Conservation (phyloP, 768 basidiomycete species). For the Naganishia onofrii region DNA sequence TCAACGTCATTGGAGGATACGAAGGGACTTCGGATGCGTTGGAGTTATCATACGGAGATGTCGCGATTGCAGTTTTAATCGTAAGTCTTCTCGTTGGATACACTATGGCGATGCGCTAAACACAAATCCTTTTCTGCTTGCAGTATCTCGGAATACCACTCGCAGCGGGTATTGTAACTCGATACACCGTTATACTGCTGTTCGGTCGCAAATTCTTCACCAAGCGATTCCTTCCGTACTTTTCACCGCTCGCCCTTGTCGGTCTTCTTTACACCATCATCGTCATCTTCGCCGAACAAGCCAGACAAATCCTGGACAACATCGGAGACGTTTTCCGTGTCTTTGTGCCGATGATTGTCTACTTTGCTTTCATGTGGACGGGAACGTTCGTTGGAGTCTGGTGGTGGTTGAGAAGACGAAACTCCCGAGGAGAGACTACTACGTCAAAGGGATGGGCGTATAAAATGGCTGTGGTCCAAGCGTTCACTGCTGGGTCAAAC, state of each 20-base stretch:
- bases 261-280: slow-evolving; percentile 73
- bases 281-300: slow-evolving; percentile 52
- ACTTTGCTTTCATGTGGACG: slow-evolving; percentile 75
- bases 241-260: slow-evolving; percentile 67
- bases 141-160: slow-evolving; percentile 77
- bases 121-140: slow-evolving; percentile 49
- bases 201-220: slow-evolving; percentile 58
- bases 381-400: slow-evolving; percentile 62
- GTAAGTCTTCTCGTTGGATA: not conserved
- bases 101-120: not conserved
- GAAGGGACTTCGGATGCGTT: slow-evolving; percentile 61
- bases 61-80: slow-evolving; percentile 48
- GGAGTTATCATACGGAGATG: slow-evolving; percentile 61
- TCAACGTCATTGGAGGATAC: slow-evolving; percentile 64
- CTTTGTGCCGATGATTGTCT: slow-evolving; percentile 71
- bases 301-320: slow-evolving; percentile 68
- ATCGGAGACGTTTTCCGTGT: slow-evolving; percentile 75
- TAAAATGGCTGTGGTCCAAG: slow-evolving; percentile 71
- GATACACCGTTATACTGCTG: slow-evolving; percentile 58
- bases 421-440: slow-evolving; percentile 18
- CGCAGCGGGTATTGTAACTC: slow-evolving; percentile 67
- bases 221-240: slow-evolving; percentile 64
- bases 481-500: slow-evolving; percentile 76
- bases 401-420: slow-evolving; percentile 55
- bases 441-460: slow-evolving; percentile 56